Percentiles rank a stretch among this genome's conserved stretches.
phyloP scores from a whole-genome alignment of 139 green algal genomes.

The Picochlorum sp. region DNA sequence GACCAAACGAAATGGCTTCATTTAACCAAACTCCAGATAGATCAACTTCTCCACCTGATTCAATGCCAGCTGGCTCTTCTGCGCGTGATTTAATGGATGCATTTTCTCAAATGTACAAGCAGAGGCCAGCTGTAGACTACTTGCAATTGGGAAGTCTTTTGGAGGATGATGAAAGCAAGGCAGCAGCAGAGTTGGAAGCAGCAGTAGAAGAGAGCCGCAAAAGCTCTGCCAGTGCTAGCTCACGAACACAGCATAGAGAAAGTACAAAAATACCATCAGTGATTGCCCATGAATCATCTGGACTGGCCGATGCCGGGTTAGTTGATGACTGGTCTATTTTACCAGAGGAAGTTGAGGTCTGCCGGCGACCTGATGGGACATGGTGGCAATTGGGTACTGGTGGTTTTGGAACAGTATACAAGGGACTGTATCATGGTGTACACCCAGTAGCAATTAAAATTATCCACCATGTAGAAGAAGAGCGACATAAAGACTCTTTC shows the following conservation, averaged over 20 bases:
- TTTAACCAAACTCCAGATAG: too few relatives aligned
- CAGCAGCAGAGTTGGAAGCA: constrained; percentile 7
- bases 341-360: constrained; percentile 32
- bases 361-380: constrained; percentile 18
- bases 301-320: not conserved
- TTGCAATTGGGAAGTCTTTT: not conserved
- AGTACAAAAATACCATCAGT: not conserved
- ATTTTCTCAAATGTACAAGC: constrained; percentile 30
- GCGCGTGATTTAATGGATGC: constrained; percentile 28
- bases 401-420: constrained; percentile 46
- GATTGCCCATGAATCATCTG: not conserved
- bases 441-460: constrained; percentile 69
- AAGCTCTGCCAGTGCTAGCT: not conserved
- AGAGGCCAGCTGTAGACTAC: constrained; percentile 25
- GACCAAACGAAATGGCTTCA: too few relatives aligned
- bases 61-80: constrained; percentile 2
- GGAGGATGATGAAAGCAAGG: constrained; percentile 6
- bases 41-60: not conserved
- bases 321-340: constrained; percentile 10
- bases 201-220: constrained; percentile 1
- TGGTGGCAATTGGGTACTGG: constrained; percentile 35
- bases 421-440: constrained; percentile 56
- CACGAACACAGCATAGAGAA: not conserved
- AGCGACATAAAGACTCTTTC: constrained; percentile 18
- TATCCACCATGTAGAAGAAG: constrained; percentile 22